phyloP scores from a whole-genome alignment of 164 flowering plant species.

The Chimonanthus praecox region DNA sequence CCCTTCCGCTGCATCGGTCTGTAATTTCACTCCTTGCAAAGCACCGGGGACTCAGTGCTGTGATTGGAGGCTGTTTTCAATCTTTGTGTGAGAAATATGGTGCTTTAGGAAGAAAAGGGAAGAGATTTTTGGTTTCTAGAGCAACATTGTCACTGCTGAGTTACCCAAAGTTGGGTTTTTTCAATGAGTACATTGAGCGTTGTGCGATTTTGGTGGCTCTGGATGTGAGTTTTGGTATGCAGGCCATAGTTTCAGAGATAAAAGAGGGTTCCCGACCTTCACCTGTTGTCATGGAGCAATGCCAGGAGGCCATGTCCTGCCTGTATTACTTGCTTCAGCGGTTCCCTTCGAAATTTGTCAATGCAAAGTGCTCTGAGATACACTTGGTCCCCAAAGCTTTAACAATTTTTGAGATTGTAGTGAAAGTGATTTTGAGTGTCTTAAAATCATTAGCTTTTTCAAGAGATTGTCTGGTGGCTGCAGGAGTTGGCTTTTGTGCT shows the following conservation, averaged over 20 bases:
- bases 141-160: slow-evolving; percentile 75
- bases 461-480: slow-evolving; percentile 90
- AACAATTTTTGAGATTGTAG: slow-evolving; percentile 36
- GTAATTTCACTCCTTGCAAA: slow-evolving; percentile 58
- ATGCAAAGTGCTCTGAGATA: slow-evolving; percentile 1
- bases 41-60: slow-evolving; percentile 22
- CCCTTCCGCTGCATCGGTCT: slow-evolving; percentile 69
- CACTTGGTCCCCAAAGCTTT: slow-evolving; percentile 14
- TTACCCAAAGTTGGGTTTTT: slow-evolving; percentile 72
- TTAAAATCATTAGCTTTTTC: slow-evolving; percentile 71
- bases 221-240: slow-evolving; percentile 58
- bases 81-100: slow-evolving; percentile 61
- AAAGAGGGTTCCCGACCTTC: slow-evolving; percentile 61
- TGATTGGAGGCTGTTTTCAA: slow-evolving; percentile 45
- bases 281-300: slow-evolving; percentile 88
- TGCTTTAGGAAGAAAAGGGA: slow-evolving; percentile 34
- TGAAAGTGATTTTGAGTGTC: slow-evolving; percentile 42
- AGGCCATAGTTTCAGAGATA: slow-evolving; percentile 48
- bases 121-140: slow-evolving; percentile 62
- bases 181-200: slow-evolving; percentile 61
- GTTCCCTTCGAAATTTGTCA: slow-evolving; percentile 58
- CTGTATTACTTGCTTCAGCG: slow-evolving; percentile 89
- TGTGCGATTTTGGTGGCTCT: slow-evolving; percentile 54
- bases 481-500: slow-evolving; percentile 87
- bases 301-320: slow-evolving; percentile 94